Conservation (phyloP, 1,139 yeast genomes). For the Scheffersomyces insectosa region DNA sequence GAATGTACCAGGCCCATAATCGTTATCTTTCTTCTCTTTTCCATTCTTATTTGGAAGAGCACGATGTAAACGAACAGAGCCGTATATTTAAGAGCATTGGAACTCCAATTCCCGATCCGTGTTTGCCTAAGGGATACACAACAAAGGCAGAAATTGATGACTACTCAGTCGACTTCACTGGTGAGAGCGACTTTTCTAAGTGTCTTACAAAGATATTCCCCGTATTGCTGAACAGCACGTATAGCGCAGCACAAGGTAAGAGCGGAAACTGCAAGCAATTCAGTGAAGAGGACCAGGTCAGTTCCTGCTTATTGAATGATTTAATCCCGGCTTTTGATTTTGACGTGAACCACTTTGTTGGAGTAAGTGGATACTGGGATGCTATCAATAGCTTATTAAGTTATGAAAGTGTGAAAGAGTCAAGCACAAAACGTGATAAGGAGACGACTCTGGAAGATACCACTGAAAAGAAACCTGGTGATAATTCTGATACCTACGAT, state of each 20-base stretch:
- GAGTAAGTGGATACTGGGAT: slow-evolving; percentile 85
- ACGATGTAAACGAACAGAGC: slow-evolving; percentile 12
- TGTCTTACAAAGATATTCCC: slow-evolving; percentile 59
- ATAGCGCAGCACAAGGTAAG: slow-evolving; percentile 17
- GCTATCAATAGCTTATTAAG: slow-evolving; percentile 53
- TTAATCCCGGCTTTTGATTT: slow-evolving; percentile 69
- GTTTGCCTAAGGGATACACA: slow-evolving; percentile 54
- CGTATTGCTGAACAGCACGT: slow-evolving; percentile 42
- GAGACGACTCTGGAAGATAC: neutral
- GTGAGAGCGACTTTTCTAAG: slow-evolving; percentile 58
- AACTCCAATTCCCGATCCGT: slow-evolving; percentile 54
- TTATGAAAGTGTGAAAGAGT: slow-evolving; percentile 20
- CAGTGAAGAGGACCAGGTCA: slow-evolving; percentile 29
- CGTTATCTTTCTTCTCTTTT: slow-evolving; percentile 46
- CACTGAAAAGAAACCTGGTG: neutral
- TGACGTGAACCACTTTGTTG: slow-evolving; percentile 66
- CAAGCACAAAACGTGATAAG: slow-evolving; percentile 6
- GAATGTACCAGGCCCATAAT: slow-evolving; percentile 68
- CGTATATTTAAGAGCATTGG: slow-evolving; percentile 12
- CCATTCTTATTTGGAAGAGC: slow-evolving; percentile 19
- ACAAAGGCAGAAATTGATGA: slow-evolving; percentile 24
- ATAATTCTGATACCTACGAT: slow-evolving; percentile 26
- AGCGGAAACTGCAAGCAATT: slow-evolving; percentile 30
- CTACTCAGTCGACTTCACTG: slow-evolving; percentile 42
- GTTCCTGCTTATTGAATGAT: slow-evolving; percentile 55